phyloP scores from a whole-genome alignment of 352 stramenopile genomes.

The Paralagenidium karlingii region DNA sequence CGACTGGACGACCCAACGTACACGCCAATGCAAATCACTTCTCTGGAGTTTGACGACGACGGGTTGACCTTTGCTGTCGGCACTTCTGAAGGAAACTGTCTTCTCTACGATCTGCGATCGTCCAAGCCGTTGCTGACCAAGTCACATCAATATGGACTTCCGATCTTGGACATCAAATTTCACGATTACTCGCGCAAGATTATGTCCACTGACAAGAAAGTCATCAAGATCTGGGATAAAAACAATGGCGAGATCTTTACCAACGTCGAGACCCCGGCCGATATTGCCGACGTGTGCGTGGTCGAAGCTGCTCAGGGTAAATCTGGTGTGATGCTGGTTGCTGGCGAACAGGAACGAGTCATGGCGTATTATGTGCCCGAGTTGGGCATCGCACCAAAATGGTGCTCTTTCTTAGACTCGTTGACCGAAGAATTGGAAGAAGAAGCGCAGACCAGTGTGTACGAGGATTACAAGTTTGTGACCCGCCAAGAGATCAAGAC shows the following conservation, averaged over 20 bases:
- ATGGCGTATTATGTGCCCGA: slow-evolving; percentile 98
- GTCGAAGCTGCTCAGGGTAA: slow-evolving; percentile 82
- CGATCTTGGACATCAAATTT: slow-evolving; percentile 93
- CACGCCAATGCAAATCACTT: slow-evolving; percentile 81
- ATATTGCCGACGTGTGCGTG: slow-evolving; percentile 94
- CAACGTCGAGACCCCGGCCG: slow-evolving; percentile 94
- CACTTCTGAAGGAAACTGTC: slow-evolving; percentile 88
- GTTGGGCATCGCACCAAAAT: slow-evolving; percentile 95
- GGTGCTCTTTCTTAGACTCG: slow-evolving; percentile 99
- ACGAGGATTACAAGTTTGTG: slow-evolving; percentile 99
- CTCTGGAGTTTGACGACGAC: slow-evolving; percentile 89
- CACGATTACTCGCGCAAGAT: slow-evolving; percentile 83
- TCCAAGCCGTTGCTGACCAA: slow-evolving; percentile 90
- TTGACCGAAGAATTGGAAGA: slow-evolving; percentile 99
- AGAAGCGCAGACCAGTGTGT: slow-evolving; percentile 87
- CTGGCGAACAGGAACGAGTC: slow-evolving; percentile 93
- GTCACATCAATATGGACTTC: slow-evolving; percentile 96
- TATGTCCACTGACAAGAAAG: slow-evolving; percentile 92
- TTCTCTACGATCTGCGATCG: slow-evolving; percentile 95
- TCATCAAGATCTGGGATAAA: slow-evolving; percentile 98
- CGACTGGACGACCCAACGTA: slow-evolving; percentile 6
- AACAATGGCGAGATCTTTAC: slow-evolving; percentile 84
- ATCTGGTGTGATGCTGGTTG: slow-evolving; percentile 94
- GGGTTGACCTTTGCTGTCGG: slow-evolving; percentile 92
- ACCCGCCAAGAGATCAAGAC: slow-evolving; percentile 89